Evolutionary conservation across 805 yeast species (phyloP).

Genomic region (Phaffomyces antillensis): DNA sequence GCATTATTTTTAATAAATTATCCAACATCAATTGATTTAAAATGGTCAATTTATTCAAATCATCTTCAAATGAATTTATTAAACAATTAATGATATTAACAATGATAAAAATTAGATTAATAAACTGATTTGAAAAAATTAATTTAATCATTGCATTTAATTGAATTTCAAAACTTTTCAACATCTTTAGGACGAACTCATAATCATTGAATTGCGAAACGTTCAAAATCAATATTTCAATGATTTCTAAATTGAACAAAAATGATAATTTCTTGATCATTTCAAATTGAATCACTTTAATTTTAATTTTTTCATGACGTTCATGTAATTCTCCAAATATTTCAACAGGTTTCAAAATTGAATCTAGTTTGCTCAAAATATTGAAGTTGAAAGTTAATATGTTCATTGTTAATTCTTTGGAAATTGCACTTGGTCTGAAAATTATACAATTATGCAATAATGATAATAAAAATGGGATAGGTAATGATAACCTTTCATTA

Average conservation of each 20-base stretch:
- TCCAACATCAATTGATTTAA: conserved; percentile 15
- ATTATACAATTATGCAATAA: conserved; percentile 46
- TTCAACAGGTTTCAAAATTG: conserved; percentile 15
- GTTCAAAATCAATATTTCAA: conserved; percentile 37
- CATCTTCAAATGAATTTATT: conserved; percentile 20
- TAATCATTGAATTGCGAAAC: conserved; percentile 6
- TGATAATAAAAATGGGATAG: conserved; percentile 56
- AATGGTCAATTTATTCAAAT: conserved; percentile 10
- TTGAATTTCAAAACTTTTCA: conserved; percentile 1
- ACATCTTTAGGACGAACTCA: conserved; percentile 1
- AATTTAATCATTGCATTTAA: conserved; percentile 28
- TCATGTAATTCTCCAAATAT: conserved; percentile 19
- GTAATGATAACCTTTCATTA: conserved; percentile 15
- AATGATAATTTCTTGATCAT: conserved; percentile 45
- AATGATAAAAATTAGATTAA: conserved; percentile 42
- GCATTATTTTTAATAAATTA: conserved; percentile 29
- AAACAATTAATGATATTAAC: conserved; percentile 48
- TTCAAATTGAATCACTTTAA: conserved; percentile 36
- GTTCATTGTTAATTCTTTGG: conserved; percentile 20
- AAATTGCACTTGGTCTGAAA: conserved; percentile 59
- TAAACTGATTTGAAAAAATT: conserved; percentile 42
- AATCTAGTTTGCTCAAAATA: conserved; percentile 22
- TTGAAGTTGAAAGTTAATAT: background rate
- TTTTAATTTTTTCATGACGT: conserved; percentile 16
- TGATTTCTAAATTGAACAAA: conserved; percentile 45